Base-by-base conservation (phyloP, 345 rosid genomes). In the Microcos paniculata region DNA sequence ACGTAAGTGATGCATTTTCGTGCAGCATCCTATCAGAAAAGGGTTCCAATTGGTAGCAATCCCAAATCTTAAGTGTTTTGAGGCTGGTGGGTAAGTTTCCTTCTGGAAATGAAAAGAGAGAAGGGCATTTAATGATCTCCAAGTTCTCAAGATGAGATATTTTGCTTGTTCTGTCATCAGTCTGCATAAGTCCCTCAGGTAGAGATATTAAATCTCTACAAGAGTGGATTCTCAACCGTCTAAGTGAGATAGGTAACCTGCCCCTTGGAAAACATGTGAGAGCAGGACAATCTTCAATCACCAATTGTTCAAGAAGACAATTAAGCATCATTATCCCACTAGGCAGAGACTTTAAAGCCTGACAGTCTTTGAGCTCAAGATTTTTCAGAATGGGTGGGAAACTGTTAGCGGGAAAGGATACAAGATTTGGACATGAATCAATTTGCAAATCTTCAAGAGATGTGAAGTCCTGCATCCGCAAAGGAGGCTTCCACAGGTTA, bases 71-170 rank as follows among this genome's bases (percentile, higher is more conserved):
- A 33, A 76, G 73, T 15, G 10, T 63, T 62, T 73, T 79, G 11
- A 72, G 79, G 13, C 49, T 62, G 38, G 21, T 26, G 18, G 76
- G 76, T 18, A 73, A 59, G 24, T 18, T 73, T 16, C 76, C 76
- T 58, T 73, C 28, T 0, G 76, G 78, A 43, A 82, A 79, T 24
- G 43, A 62, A 23, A 6, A 28, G 46, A 82, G 76, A 73, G 82
- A 76, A 31, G 76, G 68, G 55, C 80, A 82, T 9, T 23, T 52
- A 55, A 19, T n/a, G 42, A 79, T 76, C 62, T 66, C 70, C 62
- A 80, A 72, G 30, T 19, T 46, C 67, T 80, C 77, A 65, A 80
- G 82, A 45, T 6, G 35, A 56, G 62, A 65, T 19, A 13, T 19
- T 69, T 38, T 10, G 10, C 46, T 43, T 18, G 11, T n/a, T 61